Evolutionary conservation across 495 filamentous ascomycete genomes (phyloP).

Genomic region (Hyaloscypha bicolor): DNA sequence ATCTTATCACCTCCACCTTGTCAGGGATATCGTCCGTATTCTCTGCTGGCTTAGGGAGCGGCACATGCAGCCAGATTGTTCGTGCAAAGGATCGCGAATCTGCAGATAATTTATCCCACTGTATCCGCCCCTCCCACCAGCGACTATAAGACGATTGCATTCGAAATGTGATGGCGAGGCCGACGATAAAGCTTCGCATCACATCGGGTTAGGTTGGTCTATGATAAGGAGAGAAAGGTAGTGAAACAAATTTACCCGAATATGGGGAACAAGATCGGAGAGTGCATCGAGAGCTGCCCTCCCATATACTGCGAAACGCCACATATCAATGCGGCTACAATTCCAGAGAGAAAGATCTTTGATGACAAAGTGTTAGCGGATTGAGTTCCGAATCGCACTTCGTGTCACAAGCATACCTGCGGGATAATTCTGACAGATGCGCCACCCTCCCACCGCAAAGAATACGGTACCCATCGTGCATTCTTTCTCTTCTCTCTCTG

Average conservation of each 20-base stretch:
- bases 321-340: constrained; percentile 30
- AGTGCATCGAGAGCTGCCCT: constrained; percentile 30
- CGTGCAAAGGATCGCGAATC: constrained; percentile 32
- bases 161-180: constrained; percentile 36
- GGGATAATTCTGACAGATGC: constrained; percentile 29
- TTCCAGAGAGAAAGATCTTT: constrained; percentile 31
- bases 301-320: constrained; percentile 21
- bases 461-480: constrained; percentile 34
- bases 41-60: not conserved
- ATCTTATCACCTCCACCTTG: constrained; percentile 19
- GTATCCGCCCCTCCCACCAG: constrained; percentile 37
- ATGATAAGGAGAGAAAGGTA: not conserved
- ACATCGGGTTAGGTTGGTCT: not conserved
- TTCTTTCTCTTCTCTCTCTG: constrained; percentile 27
- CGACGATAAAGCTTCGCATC: constrained; percentile 31
- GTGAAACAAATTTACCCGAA: constrained; percentile 26
- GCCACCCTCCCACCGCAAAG: constrained; percentile 33
- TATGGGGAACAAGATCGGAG: constrained; percentile 34
- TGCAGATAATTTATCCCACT: constrained; percentile 35
- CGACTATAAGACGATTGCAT: constrained; percentile 36
- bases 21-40: constrained; percentile 12
- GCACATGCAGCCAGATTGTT: constrained; percentile 36
- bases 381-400: not conserved
- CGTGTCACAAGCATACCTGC: constrained; percentile 27
- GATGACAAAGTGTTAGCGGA: not conserved